phyloP scores from a whole-genome alignment of 176 grass and related monocot species.

The Zoysia japonica region DNA sequence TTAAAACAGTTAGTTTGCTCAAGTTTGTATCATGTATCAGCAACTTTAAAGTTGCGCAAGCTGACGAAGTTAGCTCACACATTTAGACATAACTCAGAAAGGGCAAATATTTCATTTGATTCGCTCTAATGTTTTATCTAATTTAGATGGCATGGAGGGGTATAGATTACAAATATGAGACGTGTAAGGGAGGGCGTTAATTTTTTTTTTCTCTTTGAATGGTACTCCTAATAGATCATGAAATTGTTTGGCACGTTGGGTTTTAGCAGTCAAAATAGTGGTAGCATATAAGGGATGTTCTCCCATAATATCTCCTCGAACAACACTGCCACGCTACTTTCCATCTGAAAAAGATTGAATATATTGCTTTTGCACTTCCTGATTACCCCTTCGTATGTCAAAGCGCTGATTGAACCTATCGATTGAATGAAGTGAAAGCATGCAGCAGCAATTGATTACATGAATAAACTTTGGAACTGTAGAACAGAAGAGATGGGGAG shows the following conservation, averaged over 20 bases:
- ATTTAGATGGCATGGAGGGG: not conserved
- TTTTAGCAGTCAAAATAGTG: not conserved
- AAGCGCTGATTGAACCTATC: conserved; percentile 15
- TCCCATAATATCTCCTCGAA: not conserved
- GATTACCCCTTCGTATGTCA: conserved; percentile 3
- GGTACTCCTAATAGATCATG: no score
- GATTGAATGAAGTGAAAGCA: conserved; percentile 36
- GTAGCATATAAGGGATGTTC: not conserved
- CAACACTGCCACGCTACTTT: not conserved
- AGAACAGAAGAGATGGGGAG: conserved; percentile 18
- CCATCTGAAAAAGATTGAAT: conserved; percentile 14
- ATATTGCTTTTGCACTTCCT: conserved; percentile 23
- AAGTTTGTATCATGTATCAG: not conserved
- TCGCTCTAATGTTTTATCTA: not conserved
- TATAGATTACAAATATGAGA: conserved; percentile 12
- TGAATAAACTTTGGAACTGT: conserved; percentile 32
- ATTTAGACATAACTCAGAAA: not conserved
- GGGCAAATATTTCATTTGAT: not conserved
- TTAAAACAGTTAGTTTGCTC: not conserved
- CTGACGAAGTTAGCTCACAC: not conserved
- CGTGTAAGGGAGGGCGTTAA: not conserved
- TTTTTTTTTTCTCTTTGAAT: no score
- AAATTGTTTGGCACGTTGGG: not conserved
- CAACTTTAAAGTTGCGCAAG: not conserved
- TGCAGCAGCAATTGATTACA: conserved; percentile 28